Conservation (phyloP, 78 protist genomes). For the Parvularia atlantis region DNA sequence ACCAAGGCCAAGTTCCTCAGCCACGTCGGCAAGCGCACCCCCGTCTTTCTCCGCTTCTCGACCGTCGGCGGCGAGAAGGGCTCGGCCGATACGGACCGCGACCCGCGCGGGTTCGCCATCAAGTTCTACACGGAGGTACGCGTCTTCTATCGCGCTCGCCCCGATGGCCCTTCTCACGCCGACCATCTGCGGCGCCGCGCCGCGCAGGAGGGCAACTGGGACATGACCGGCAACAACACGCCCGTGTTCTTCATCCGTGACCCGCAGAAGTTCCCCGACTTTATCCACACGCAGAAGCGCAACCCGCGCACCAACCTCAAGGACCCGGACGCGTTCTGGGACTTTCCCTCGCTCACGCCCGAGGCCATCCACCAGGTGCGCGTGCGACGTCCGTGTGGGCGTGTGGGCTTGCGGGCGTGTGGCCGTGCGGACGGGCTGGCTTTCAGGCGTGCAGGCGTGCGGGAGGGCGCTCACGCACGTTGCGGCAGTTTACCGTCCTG, state of each 20-base stretch:
- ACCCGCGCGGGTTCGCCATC: conserved; percentile 73
- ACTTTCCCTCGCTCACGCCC: conserved; percentile 57
- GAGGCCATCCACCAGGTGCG: conserved; percentile 65
- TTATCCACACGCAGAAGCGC: conserved; percentile 73
- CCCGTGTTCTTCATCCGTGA: conserved; percentile 77
- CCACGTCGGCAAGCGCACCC: conserved; percentile 45
- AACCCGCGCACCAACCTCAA: conserved; percentile 53
- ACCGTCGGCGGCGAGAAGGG: conserved; percentile 71
- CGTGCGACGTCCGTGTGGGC: too few species aligned
- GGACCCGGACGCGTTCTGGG: conserved; percentile 59
- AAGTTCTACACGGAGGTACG: conserved; percentile 72
- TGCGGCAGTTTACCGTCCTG: conserved; percentile 34
- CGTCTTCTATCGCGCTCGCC: too few species aligned
- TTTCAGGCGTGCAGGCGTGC: too few species aligned
- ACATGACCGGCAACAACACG: conserved; percentile 61
- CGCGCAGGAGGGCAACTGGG: conserved; percentile 70
- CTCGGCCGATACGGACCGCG: conserved; percentile 67
- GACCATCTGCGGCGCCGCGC: too few species aligned
- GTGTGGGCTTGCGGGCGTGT: too few species aligned
- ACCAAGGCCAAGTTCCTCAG: conserved; percentile 42
- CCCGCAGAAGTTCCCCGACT: conserved; percentile 49
- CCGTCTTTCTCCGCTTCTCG: conserved; percentile 66
- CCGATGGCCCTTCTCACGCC: too few species aligned
- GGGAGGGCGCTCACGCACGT: too few species aligned
- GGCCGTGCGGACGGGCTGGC: too few species aligned